Conservation (phyloP, 2,329 filamentous ascomycete species). For the Aspergillus ochraceoroseus region DNA sequence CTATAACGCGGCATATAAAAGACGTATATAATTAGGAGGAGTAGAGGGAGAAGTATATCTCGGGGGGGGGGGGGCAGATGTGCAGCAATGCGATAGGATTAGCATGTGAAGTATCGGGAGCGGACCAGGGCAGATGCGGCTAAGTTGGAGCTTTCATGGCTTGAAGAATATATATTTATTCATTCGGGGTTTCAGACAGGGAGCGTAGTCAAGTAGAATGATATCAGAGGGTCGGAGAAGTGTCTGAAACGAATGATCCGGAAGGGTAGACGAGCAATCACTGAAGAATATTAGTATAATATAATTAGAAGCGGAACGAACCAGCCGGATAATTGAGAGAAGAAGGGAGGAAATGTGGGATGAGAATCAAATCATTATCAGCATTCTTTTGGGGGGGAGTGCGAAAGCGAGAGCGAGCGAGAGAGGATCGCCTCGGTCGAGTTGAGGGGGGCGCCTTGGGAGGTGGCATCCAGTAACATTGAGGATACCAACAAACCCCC, state of each 20-base stretch:
- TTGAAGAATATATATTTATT: conserved; percentile 1
- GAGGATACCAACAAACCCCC: no score
- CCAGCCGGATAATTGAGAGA: neutral
- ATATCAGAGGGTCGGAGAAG: neutral
- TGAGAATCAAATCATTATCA: no score
- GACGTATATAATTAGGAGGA: conserved; percentile 3
- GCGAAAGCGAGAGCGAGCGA: no score
- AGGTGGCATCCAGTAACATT: no score
- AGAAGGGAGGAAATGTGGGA: no score
- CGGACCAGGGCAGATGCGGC: conserved; percentile 1
- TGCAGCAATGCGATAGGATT: conserved; percentile 14
- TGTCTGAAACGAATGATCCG: neutral
- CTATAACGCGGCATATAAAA: conserved; percentile 3
- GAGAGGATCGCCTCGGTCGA: no score
- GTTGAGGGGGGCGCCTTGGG: no score
- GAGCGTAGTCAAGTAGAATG: no score
- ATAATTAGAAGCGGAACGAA: neutral
- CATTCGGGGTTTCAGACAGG: no score
- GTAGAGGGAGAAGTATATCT: conserved; percentile 12
- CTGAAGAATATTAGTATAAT: conserved; percentile 6
- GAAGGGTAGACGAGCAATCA: neutral
- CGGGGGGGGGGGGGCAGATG: no score
- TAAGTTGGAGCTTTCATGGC: conserved; percentile 9
- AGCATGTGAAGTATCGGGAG: conserved; percentile 10
- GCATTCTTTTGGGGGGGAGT: no score